Evolutionary conservation across 164 flowering plant genomes (phyloP), one percentile per base, ranked within the genome.

Genomic region (Vitis amurensis): DNA sequence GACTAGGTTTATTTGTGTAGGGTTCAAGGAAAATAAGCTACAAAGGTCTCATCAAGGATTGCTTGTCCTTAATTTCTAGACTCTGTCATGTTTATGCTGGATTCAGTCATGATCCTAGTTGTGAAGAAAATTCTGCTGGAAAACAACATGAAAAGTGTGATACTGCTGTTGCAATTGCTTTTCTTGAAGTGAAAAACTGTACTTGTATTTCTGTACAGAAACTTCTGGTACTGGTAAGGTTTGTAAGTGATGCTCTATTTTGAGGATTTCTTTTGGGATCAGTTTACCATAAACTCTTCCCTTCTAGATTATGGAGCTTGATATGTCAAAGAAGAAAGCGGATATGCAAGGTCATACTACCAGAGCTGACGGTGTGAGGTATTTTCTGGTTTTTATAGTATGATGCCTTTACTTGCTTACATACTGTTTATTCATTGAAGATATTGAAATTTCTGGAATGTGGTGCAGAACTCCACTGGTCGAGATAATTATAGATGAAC

Each of bases 321-420:
- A 92, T 79, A 49, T 27, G 30, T 80, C 84, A 60, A 89, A 86
- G 79, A 84, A 82, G 79, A 73, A 76, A 51, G 97, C 97, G 53
- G 94, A 89, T 58, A 56, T 53, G 65, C 76, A 72, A 64, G 89
- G 89, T 64, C 73, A 48, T 51, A 88, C 86, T 17, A 83, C 87
- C 55, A 87, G 99, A 85, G 85, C 86, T 70, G 97, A 91, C 83
- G 89, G 92, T 70, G 70, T 76, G 52, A 92, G 99, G 99, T 94
- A 77, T 16, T 55, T 66, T 53, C 16, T 68, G 63, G 12, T 67
- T 69, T 66, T 55, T 31, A 16, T 66, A n/a, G 13, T 51, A 44
- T 44, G 8, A 23, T 64, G 17, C 27, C 55, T 50, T 37, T 49
- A 1, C 64, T 19, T 8, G 59, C 27, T 50, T 47, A 17, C 6